Evolutionary conservation across 106 monocot genomes (phyloP).

Genomic region (Dendrobium chrysotoxum): DNA sequence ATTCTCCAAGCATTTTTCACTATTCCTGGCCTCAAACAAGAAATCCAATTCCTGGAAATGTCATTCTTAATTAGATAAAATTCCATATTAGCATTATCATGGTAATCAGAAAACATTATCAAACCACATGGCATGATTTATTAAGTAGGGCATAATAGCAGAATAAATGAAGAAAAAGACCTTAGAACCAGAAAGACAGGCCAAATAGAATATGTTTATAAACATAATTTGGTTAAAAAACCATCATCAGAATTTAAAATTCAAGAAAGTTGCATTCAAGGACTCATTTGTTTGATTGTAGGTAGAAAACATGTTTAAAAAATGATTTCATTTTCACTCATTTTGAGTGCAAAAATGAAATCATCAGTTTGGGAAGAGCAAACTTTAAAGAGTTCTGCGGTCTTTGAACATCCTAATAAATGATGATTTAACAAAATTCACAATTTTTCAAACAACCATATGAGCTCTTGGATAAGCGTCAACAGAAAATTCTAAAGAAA

Average conservation of each 20-base stretch:
- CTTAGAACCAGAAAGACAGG: not conserved
- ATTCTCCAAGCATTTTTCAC: slow-evolving; percentile 77
- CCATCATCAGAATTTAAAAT: not conserved
- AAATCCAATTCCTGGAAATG: slow-evolving; percentile 87
- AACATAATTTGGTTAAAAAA: not conserved
- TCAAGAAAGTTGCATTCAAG: not conserved
- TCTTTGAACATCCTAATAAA: too few relatives aligned
- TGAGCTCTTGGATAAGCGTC: not conserved
- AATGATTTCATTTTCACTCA: too few relatives aligned
- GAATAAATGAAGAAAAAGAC: not conserved
- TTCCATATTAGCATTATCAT: not conserved
- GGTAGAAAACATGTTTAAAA: too few relatives aligned
- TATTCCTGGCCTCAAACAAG: slow-evolving; percentile 81
- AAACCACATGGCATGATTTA: not conserved
- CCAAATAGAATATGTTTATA: not conserved
- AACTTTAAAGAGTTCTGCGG: too few relatives aligned
- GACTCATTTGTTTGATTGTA: too few relatives aligned
- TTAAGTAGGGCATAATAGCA: not conserved
- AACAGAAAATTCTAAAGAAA: not conserved
- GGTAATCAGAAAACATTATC: not conserved
- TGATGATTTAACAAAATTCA: too few relatives aligned
- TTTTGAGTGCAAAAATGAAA: too few relatives aligned
- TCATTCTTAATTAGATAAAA: slow-evolving; percentile 4
- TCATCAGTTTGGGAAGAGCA: too few relatives aligned
- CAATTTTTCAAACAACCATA: too few relatives aligned